Base-by-base conservation (phyloP, 2,329 filamentous ascomycete species). In the Microsporum canis region DNA sequence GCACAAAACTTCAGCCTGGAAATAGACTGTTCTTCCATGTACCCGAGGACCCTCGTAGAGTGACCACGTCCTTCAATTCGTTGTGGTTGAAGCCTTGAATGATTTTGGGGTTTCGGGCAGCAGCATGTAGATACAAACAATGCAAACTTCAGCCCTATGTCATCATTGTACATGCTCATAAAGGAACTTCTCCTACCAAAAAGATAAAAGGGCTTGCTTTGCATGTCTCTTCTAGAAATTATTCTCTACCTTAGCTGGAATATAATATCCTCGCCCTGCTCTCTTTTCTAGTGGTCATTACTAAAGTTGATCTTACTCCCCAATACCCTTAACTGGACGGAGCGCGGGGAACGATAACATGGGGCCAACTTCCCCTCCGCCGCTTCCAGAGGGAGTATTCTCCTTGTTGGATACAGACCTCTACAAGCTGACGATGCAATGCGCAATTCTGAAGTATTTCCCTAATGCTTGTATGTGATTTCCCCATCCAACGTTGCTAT, bases 371-470 rank as follows among this genome's bases (percentile, higher is more conserved):
- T 7, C 59, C 31, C 39, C 58, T 23, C 45, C 55, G 14, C 60
- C 49, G 2, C 51, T 53, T 36, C 62, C 88, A 3, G 88, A 89
- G 76, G 89, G 88, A 58, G 84, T 92, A 71, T 88, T 85, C 69
- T 92, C 88, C 70, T 87, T 94, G 71, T 80, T 94, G 60, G 89
- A 94, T 71, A 92, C 88, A 14, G 85, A 88, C 72, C 75, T 99
- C 63, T 99, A 96, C 83, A 99, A 99, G 76, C 77, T 99, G 75
- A 99, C 94, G 23, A 99, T 99, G 94, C 94, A 99, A 86, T 96
- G 89, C 72, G 91, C 91, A 64, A 87, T 97, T 66, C 82, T 95
- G 67, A 95, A 95, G 75, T 95, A 91, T 78, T 97, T 95, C 74
- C 87, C 87, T 38, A 81, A 91, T 62, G 78, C 79, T 62, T 66